Evolutionary conservation across 129 eudicot genomes (phyloP), one percentile per base, ranked within the genome.

Genomic region (Logfia minima): DNA sequence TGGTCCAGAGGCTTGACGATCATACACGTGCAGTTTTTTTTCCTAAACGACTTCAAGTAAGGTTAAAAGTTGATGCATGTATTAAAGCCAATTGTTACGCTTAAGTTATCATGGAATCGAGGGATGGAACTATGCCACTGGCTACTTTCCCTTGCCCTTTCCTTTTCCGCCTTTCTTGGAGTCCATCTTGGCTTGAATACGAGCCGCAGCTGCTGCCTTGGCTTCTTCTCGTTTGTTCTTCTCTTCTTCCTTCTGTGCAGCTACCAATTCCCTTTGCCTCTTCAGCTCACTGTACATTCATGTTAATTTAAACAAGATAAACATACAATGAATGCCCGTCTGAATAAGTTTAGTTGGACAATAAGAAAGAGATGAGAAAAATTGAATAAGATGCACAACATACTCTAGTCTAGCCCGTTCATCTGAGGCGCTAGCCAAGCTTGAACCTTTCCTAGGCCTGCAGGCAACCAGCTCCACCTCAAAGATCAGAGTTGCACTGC

Each of bases 211-310:
- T 0, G 99, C 97, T 8, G 99, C 99, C 82, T 95, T 95, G 1
- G 99, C 99, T 76, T 95, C 99, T 84, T 95, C 99, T 39, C 99
- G 75, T 83, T 92, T 91, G 91, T 92, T 95, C 86, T 95, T 95
- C 83, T 95, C 99, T 84, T 95, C 99, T 88, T 92, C 97, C 81
- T 95, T 95, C 22, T 74, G 77, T 5, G 96, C 87, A 72, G 99
- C 99, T 3, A 91, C 96, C 64, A 81, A 14, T 71, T 92, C 99
- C 84, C 99, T 89, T 79, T 95, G 99, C 84, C 82, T 92, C 88
- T 87, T 89, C 80, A 95, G 84, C 85, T 95, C 99, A 5, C 99
- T 95, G 31, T 17, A n/a, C 28, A 68, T 23, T 16, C 66, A 74
- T 35, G 21, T 74, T 32, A 59, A 35, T 18, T 55, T 32, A 48